Percentiles rank a stretch among this genome's conserved stretches.
Conservation (phyloP, 2,329 filamentous ascomycete species). For the Fusarium sp. region DNA sequence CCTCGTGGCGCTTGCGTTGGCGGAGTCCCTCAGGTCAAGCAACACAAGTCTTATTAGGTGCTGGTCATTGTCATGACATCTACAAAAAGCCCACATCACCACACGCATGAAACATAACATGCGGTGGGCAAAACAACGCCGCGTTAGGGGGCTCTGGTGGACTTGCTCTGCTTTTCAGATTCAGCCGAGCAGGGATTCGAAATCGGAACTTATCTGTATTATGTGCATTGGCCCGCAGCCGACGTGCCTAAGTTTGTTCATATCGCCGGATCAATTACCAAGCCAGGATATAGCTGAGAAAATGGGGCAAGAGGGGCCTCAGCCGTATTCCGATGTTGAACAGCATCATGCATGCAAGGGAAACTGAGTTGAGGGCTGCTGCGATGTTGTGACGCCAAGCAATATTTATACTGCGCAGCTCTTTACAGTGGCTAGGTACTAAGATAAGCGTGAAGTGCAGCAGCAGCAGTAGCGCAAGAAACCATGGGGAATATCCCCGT, state of each 20-base stretch:
- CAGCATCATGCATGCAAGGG: constrained; percentile 37
- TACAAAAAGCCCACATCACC: constrained; percentile 26
- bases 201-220: constrained; percentile 2
- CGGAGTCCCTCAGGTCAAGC: constrained; percentile 22
- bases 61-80: constrained; percentile 2
- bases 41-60: constrained; percentile 25
- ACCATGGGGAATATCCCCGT: constrained; percentile 23
- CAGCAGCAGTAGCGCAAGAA: constrained; percentile 14
- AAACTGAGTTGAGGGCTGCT: constrained; percentile 20
- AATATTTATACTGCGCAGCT: constrained; percentile 9
- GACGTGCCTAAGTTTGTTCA: constrained; percentile 18
- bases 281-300: constrained; percentile 31
- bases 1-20: constrained; percentile 14
- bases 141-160: constrained; percentile 26
- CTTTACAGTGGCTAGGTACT: constrained; percentile 6
- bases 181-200: constrained; percentile 46
- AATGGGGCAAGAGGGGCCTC: constrained; percentile 22
- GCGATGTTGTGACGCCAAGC: constrained; percentile 18
- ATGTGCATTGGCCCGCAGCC: constrained; percentile 21
- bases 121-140: constrained; percentile 36
- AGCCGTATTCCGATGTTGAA: constrained; percentile 35
- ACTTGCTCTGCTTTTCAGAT: constrained; percentile 28
- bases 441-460: constrained; percentile 23
- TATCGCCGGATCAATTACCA: constrained; percentile 21
- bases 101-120: constrained; percentile 13